phyloP scores from a whole-genome alignment of 164 flowering plant genomes.

The Kingdonia uniflora region DNA sequence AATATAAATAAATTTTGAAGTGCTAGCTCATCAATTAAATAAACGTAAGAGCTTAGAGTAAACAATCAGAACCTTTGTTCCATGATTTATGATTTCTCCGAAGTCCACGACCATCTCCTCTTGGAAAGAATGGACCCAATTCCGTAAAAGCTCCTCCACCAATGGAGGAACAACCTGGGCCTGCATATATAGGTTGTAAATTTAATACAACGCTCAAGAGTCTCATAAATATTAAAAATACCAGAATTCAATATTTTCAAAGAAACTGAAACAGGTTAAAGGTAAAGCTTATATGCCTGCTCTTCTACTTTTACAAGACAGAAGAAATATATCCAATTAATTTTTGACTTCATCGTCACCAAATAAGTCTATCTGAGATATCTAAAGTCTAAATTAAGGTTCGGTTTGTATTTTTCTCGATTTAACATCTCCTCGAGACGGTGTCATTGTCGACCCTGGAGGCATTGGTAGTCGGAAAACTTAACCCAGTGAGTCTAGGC shows the following conservation, averaged over 20 bases:
- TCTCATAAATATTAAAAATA: no score
- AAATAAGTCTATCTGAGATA: background rate
- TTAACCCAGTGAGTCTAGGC: no score
- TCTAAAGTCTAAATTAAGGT: no score
- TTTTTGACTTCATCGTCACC: background rate
- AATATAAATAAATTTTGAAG: background rate
- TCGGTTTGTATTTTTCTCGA: no score
- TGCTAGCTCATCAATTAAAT: background rate
- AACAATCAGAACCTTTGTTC: constrained; percentile 59
- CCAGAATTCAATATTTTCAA: no score
- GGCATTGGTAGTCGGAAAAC: no score
- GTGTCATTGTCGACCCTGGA: no score
- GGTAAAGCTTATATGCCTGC: no score
- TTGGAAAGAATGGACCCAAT: constrained; percentile 91
- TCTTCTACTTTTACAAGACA: no score
- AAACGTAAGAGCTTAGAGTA: background rate
- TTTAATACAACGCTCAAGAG: background rate
- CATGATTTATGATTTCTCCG: constrained; percentile 63
- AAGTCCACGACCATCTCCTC: constrained; percentile 87
- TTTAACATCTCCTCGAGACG: no score
- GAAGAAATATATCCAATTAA: no score
- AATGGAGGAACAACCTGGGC: constrained; percentile 94
- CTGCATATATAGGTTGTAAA: constrained; percentile 25
- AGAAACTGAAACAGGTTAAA: no score
- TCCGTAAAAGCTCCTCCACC: constrained; percentile 99